Base-by-base conservation (phyloP, 1,139 yeast genomes). In the Kluyveromyces sp. region DNA sequence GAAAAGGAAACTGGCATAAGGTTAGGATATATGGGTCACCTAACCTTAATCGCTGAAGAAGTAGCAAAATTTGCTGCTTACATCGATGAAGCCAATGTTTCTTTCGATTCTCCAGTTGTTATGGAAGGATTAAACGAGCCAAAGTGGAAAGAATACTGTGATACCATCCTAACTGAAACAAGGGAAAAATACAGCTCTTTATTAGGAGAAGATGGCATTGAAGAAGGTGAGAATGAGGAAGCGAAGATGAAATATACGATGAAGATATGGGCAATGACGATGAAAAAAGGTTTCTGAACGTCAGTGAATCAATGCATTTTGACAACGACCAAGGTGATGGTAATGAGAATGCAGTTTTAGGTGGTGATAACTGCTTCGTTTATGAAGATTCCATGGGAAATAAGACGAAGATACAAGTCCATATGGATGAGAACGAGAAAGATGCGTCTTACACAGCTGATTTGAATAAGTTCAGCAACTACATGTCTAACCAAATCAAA, bases 21-120 rank as follows among this genome's bases (percentile, higher is more conserved):
- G 53, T 72, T 92, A 47, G 99, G 98, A 1, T 94, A 88, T 65
- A 94, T 94, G 96, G 99, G 99, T 34, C 98, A 92, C 66, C 71
- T 92, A 60, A 90, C 97, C 0, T 73, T 92, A 50, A 90, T 94
- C 50, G 95, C 97, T 4, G 98, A 94, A 64, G 99, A 92, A 64
- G 96, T 92, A 39, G 97, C 92, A 46, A 92, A 92, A 65, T 92
- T 92, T 63, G 82, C 69, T 4, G 65, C 70, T 3, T 60, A 63
- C 46, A 58, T 69, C 40, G 64, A 64, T 30, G 67, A 63, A 45
- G 58, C 61, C 59, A 68, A 67, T 41, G 60, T 59, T 26, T 61
- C 60, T 2, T 55, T 67, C 42, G 56, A 63, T 37, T 57, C 58
- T 29, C 48, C 58, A 5, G 53, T 51, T 3, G 60, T 64, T 4